Evolutionary conservation across 2,329 filamentous ascomycete species (phyloP), one percentile per base, ranked within the genome.

Genomic region (Scedosporium apiospermum): DNA sequence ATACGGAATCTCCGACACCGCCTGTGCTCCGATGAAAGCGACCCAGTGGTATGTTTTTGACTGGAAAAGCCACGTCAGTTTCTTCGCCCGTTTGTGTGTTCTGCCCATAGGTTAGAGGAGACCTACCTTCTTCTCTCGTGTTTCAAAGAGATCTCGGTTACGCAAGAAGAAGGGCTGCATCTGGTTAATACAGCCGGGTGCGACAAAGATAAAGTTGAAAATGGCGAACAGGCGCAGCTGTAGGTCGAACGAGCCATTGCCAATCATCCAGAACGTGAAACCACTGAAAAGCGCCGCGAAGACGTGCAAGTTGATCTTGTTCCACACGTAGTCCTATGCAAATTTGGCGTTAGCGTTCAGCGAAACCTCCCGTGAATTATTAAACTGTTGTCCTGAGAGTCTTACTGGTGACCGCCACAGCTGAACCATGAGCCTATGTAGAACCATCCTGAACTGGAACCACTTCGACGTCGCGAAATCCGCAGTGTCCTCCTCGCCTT

Each of bases 11-110:
- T 81, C 79, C 0, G 77, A 79, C 3, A 80, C 71, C 27, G 80
- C 75, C 1, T 83, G 74, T 0, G 78, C 82, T 0, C 80, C 82
- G 1, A 82, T 80, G 61, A 86, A 86, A 1, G 83, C 79, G 2
- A 78, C 65, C 79, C 79, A 81, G 62, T 74, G 73, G 63, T 81
- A 81, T 65, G 76, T 81, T 70, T 81, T 81, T 0, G 73, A 77
- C 71, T 62, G 57, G 16, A 7, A 53, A 6, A 41, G 26, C 4
- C 16, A 61, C 10, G 58, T 60, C 26, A 60, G 58, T 44, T 27
- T 51, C 41, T 10, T 41, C 3, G n/a, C 1, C 2, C 18, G 2
- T 57, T 7, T 12, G 6, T 6, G 2, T 6, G 10, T 21, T 3
- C 7, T 9, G 5, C 18, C 27, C 1, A 14, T 21, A 3, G 9